These are phyloP conservation scores for Lactifluus rugatus DNA, from an alignment of 768 basidiomycete genomes.

Conservation along the genomic window DNA sequence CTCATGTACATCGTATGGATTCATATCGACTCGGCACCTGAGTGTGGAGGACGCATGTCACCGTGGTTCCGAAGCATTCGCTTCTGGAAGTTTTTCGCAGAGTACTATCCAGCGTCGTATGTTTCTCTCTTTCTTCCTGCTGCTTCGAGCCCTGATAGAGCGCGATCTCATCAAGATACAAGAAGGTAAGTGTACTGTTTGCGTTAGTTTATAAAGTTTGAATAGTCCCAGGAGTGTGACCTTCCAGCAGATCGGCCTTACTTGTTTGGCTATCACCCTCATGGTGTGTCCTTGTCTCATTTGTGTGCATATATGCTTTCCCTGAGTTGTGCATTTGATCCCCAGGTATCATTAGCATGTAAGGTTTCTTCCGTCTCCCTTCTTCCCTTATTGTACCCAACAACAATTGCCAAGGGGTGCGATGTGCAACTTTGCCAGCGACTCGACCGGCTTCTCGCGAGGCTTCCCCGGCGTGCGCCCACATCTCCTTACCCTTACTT, in stretches of 20 bases:
- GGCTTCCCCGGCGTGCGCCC: slow-evolving; percentile 88
- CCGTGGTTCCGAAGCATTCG: slow-evolving; percentile 60
- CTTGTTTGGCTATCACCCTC: slow-evolving; percentile 97
- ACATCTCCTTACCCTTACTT: slow-evolving; percentile 82
- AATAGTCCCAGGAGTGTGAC: slow-evolving; percentile 59
- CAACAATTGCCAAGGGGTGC: slow-evolving; percentile 55
- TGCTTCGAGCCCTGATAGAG: not conserved
- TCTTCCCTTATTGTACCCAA: not conserved
- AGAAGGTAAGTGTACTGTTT: slow-evolving; percentile 30
- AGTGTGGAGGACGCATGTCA: slow-evolving; percentile 58
- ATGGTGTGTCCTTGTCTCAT: slow-evolving; percentile 46
- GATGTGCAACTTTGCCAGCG: slow-evolving; percentile 91
- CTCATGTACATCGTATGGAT: slow-evolving; percentile 71
- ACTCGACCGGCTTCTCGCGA: slow-evolving; percentile 88
- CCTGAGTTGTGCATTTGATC: not conserved
- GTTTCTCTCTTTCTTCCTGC: slow-evolving; percentile 27
- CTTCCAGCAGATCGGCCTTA: slow-evolving; percentile 88
- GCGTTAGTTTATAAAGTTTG: not conserved
- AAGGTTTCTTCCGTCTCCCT: slow-evolving; percentile 25
- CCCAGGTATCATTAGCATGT: slow-evolving; percentile 96
- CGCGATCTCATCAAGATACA: slow-evolving; percentile 22
- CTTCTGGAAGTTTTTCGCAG: slow-evolving; percentile 87
- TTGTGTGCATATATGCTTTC: not conserved
- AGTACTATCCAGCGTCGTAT: slow-evolving; percentile 84
- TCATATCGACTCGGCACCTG: slow-evolving; percentile 69